Evolutionary conservation across 108 stramenopile genomes (phyloP), one percentile per base, ranked within the genome.

Genomic region (Schizochytrium sp.): DNA sequence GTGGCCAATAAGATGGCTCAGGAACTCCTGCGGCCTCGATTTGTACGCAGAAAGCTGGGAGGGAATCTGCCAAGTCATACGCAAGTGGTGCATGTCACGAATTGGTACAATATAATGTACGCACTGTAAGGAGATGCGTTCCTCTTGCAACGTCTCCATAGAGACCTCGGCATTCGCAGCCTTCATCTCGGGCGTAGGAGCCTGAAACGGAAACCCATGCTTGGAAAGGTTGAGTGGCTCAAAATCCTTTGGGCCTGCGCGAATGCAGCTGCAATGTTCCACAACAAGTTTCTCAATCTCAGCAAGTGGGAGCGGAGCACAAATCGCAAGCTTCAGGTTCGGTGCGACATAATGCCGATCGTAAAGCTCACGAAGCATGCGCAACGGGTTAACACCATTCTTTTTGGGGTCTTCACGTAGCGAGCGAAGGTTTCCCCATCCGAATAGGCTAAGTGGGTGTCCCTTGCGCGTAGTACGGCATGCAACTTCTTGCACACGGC

Each of bases 1-100:
- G 89, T 99, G 98, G 46, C 99, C 99, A 3, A 99, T 92, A 58
- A 99, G 92, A 87, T 99, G 98, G 40, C 95, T 93, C 12, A 98
- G 44, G 28, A 97, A 96, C 5, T 97, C 92, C 90, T 95, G 90
- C 3, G 98, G 98, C 87, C 94, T 95, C 19, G 89, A 90, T 53
- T 53, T 46, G 87, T 92, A 92, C 46, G 90, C 55, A 42, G 42
- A 44, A 5, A 49, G 61, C 56, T 92, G 60, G 3, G 97, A 95
- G n/a, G 98, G 97, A 0, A 97, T 92, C 28, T 95, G 94, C 91
- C 97, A 98, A 57, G 95, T 92, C n/a, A 99, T 90, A 58, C 95
- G 95, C 42, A 99, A 72, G 12, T 92, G 91, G 87, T 97, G 95
- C 17, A 92, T 88, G 87, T 98, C 98, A 72, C 94, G 87, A 13